Conservation (phyloP, 75 land plant genomes). For the Chamaecyparis obtusa region DNA sequence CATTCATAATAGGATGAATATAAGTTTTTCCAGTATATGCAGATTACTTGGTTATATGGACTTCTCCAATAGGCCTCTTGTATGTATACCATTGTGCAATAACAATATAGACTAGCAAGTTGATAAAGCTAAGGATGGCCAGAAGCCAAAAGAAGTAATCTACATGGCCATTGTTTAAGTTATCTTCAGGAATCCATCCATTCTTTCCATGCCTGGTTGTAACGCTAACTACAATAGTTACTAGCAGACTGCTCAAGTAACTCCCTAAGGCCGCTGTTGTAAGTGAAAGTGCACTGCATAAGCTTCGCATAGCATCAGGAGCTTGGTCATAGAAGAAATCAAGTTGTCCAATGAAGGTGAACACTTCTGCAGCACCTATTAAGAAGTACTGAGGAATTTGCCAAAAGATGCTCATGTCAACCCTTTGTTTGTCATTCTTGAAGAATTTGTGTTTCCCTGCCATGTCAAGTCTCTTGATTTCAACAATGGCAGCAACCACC, state of each 20-base stretch:
- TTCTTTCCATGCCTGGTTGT: constrained; percentile 46
- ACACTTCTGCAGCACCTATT: constrained; percentile 49
- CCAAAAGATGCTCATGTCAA: constrained; percentile 45
- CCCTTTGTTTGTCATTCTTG: not conserved
- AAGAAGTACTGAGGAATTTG: constrained; percentile 61
- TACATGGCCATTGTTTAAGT: constrained; percentile 70
- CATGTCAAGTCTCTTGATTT: constrained; percentile 35
- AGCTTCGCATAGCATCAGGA: constrained; percentile 82
- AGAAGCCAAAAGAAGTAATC: constrained; percentile 80
- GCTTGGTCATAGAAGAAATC: constrained; percentile 59
- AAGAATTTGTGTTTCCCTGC: constrained; percentile 14
- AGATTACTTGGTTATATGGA: not conserved
- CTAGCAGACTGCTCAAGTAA: constrained; percentile 66
- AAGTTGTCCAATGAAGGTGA: constrained; percentile 39
- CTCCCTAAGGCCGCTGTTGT: constrained; percentile 62
- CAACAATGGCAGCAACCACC: constrained; percentile 55
- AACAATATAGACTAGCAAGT: constrained; percentile 35
- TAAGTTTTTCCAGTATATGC: not conserved
- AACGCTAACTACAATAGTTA: constrained; percentile 54
- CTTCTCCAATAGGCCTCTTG: constrained; percentile 27
- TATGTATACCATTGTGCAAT: constrained; percentile 48
- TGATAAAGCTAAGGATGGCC: constrained; percentile 55
- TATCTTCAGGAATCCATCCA: constrained; percentile 74
- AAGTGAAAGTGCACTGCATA: constrained; percentile 69
- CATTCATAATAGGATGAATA: not conserved